Evolutionary conservation across 305 asterid species (phyloP).

Genomic region (Coffea humblotiana): DNA sequence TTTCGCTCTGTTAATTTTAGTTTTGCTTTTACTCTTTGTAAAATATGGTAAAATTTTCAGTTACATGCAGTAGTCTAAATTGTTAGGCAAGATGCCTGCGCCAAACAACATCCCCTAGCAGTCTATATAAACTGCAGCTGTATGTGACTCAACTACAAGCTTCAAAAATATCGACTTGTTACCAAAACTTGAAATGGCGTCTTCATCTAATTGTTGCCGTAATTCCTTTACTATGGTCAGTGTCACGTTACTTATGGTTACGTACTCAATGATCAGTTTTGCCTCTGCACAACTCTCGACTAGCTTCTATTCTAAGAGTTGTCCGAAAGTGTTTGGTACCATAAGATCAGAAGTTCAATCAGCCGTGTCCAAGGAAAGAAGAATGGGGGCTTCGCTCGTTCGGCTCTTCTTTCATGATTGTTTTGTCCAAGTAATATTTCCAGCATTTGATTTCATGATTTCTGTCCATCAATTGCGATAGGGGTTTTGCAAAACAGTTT

Average conservation of each 20-base stretch:
- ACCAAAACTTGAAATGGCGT: constrained; percentile 7
- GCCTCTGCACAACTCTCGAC: constrained; percentile 44
- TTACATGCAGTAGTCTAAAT: constrained; percentile 21
- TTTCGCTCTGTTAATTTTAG: not conserved
- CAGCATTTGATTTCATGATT: not conserved
- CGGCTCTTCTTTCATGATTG: constrained; percentile 58
- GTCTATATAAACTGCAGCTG: constrained; percentile 14
- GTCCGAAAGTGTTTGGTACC: constrained; percentile 39
- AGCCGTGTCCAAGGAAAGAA: constrained; percentile 46
- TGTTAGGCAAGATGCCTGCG: constrained; percentile 30
- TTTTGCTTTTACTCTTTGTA: not conserved
- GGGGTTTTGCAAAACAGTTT: not conserved
- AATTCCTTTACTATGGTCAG: not conserved
- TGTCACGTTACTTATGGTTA: constrained; percentile 3
- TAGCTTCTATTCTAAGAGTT: constrained; percentile 40
- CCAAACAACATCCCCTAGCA: constrained; percentile 5
- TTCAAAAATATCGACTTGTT: not conserved
- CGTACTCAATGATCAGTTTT: not conserved
- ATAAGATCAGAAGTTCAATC: constrained; percentile 38
- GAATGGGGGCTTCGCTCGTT: constrained; percentile 70
- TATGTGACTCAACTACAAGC: not conserved
- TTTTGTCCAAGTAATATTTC: constrained; percentile 46
- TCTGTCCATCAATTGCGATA: not conserved
- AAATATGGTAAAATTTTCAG: not conserved
- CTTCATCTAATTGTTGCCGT: not conserved